phyloP scores from a whole-genome alignment of 176 grass and related monocot genomes.

The Ampelocalamus luodianensis region DNA sequence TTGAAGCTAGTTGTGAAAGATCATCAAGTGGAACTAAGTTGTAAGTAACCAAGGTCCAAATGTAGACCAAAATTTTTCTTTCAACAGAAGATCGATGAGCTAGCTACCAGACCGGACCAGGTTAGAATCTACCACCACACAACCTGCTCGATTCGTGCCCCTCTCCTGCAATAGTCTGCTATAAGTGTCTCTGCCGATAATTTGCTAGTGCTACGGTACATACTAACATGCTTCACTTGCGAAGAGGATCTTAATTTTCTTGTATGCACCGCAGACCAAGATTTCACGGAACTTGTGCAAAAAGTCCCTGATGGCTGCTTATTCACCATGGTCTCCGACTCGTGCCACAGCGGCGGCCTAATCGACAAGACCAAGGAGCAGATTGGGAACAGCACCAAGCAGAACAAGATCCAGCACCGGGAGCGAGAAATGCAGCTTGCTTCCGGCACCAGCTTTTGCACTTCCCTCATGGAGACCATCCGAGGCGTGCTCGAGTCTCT shows the following conservation, averaged over 20 bases:
- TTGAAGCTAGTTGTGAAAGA: neutral
- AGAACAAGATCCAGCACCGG: constrained; percentile 30
- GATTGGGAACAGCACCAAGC: constrained; percentile 72
- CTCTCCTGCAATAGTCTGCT: too few relatives aligned
- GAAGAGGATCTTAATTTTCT: neutral
- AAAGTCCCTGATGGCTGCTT: constrained; percentile 67
- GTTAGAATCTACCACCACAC: too few relatives aligned
- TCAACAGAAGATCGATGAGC: neutral
- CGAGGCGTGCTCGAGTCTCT: constrained; percentile 50
- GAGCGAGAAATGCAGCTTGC: constrained; percentile 33
- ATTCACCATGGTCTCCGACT: constrained; percentile 82
- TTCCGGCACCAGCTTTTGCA: constrained; percentile 35
- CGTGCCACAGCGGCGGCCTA: constrained; percentile 92
- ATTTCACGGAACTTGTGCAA: constrained; percentile 77
- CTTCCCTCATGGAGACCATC: constrained; percentile 44
- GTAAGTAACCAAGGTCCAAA: neutral
- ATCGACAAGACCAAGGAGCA: constrained; percentile 87
- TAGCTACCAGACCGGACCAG: too few relatives aligned
- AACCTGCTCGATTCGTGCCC: too few relatives aligned
- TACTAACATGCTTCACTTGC: neutral
- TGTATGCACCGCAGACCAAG: constrained; percentile 57
- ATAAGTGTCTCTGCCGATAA: neutral
- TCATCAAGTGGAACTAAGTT: neutral
- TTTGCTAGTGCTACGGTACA: neutral
- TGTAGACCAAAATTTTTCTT: neutral